Base-by-base conservation (phyloP, 2,329 filamentous ascomycete species). In the Chaetomium sp. region DNA sequence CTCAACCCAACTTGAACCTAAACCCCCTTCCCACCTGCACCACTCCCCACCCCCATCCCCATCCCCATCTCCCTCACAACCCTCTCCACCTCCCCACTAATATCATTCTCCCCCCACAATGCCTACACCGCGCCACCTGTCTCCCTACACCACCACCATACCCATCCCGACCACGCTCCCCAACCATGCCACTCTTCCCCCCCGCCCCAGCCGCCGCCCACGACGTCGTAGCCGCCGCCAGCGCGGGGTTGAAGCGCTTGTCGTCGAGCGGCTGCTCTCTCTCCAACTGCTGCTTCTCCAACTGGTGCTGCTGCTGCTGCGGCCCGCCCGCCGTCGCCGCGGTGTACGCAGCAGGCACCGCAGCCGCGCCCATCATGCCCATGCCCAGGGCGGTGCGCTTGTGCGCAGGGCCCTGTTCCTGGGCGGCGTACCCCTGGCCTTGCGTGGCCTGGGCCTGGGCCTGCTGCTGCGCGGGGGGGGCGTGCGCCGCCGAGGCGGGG, bases 71-170 rank as follows among this genome's bases (percentile, higher is more conserved):
- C 55, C 25, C 21, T 19, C 35, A n/a, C 23, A 51, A 33, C 10
- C 51, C 55, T 25, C 38, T 51, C 58, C 38, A 69, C 12, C 50
- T 65, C 62, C 16, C 31, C 61, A 38, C 56, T 68, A 25, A 72
- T 68, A 60, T 72, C 69, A 61, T 70, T 71, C 21, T 71, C 69
- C 4, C 47, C 0, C 70, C 70, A 45, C 70, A 72, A 42, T 70
- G 65, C 59, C 65, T 58, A 29, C 70, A 72, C 63, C 45, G 9
- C 33, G 68, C 59, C 67, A 60, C 63, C 3, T 38, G 25, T 42
- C 9, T 16, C 31, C 42, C 27, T 4, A 42, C 21, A 47, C 42
- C 29, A 25, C 19, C 9, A 53, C 50, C 12, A 27, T 21, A 25
- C 35, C 27, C n/a, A 4, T 23, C 21, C 16, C 35, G 7, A 12